Percentiles rank a stretch among this genome's conserved stretches.
phyloP scores from a whole-genome alignment of 78 protist genomes.

The Pigoraptor vietnamica region DNA sequence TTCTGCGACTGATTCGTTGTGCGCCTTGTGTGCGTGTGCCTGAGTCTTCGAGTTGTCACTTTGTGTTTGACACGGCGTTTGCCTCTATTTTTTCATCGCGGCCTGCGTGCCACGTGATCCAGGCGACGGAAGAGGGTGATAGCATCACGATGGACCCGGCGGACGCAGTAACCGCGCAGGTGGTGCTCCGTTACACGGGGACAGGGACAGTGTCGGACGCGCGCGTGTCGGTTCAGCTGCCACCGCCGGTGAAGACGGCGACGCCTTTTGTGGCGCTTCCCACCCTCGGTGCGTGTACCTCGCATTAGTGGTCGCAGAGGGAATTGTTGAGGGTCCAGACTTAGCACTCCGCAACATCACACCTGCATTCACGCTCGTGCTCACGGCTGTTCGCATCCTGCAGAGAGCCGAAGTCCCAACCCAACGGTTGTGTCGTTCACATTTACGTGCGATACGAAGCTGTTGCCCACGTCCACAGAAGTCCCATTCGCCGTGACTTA shows the following conservation, averaged over 20 bases:
- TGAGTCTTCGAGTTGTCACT: too few species aligned
- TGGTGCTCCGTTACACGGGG: not conserved
- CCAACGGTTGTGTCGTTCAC: not conserved
- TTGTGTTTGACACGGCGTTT: too few species aligned
- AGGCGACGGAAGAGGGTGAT: not conserved
- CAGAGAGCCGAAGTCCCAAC: not conserved
- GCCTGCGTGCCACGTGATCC: not conserved
- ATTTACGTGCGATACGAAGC: not conserved
- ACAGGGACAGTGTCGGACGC: not conserved
- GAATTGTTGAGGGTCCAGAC: not conserved
- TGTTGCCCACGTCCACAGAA: not conserved
- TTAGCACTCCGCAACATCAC: too few species aligned
- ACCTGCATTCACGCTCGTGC: not conserved
- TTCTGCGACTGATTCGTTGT: not conserved
- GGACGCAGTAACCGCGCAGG: not conserved
- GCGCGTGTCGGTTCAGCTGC: not conserved
- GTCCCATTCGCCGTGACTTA: not conserved
- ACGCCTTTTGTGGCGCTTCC: not conserved
- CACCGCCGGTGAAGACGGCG: not conserved
- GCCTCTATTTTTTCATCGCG: too few species aligned
- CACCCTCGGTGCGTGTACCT: not conserved
- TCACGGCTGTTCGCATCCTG: not conserved
- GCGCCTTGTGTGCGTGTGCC: not conserved
- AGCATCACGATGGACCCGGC: not conserved
- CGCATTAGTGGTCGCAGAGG: not conserved